Evolutionary conservation across 1,284 basidiomycete species (phyloP), one percentile per base, ranked within the genome.

Genomic region (Cryptococcus sp.): DNA sequence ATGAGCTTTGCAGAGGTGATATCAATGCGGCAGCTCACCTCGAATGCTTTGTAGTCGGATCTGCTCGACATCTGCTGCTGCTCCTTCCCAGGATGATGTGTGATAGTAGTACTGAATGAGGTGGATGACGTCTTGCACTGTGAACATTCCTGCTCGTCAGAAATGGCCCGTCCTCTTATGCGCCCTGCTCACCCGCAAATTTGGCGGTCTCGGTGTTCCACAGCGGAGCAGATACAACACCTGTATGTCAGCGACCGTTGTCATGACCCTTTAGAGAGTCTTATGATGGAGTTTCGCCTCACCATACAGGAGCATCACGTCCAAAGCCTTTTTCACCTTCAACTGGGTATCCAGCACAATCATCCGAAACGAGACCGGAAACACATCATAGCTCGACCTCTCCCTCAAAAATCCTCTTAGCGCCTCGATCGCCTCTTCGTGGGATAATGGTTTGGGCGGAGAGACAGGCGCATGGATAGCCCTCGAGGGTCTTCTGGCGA

Each of bases 171-270:
- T 31, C 28, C n/a, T n/a, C n/a, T n/a, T n/a, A n/a, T n/a, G n/a
- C n/a, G n/a, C n/a, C n/a, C n/a, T n/a, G n/a, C 66, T 43, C 42
- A 68, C 70, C 73, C 3, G 88, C 88, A 63, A 97, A 97, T 45
- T 79, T 81, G 2, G 88, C 91, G 53, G 81, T 83, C 53, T 89
- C 85, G 68, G 89, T 92, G 76, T 94, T 92, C 88, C 94, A 99
- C n/a, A 98, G 77, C 3, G 95, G 94, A 3, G 95, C 95, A 4
- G 94, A 97, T 5, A 98, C 94, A 49, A 98, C 92, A 54, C 91
- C 92, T 94, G 62, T 32, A 21, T 11, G 35, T 55, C 35, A 57
- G 37, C 37, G 12, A 12, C 36, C 23, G 18, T 18, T 19, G 25
- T 4, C 26, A n/a, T n/a, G n/a, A n/a, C n/a, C n/a, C n/a, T n/a